Evolutionary conservation across 2,329 filamentous ascomycete genomes (phyloP), one percentile per base, ranked within the genome.

Genomic region (Penicillium thymicola): DNA sequence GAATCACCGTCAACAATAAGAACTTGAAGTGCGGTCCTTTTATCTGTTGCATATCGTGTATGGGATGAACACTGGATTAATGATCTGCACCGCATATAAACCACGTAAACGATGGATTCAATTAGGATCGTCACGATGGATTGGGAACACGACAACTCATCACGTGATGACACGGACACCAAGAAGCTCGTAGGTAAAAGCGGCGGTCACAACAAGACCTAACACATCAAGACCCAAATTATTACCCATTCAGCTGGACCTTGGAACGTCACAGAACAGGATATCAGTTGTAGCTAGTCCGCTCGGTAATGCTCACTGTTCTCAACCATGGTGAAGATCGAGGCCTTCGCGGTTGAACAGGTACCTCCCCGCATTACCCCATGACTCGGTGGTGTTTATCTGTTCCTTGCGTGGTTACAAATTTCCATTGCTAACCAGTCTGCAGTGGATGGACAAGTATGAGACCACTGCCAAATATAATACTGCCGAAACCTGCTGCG

Each of bases 291-390:
- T 50, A 30, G 10, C 14, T 10, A 28, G 2, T 13, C 37, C 4
- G 7, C 30, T 27, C 28, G 16, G 7, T 30, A 41, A 21, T 21
- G 5, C 45, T 9, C 4, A 34, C 11, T 16, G 11, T 18, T 5
- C 3, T 42, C 37, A 67, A 16, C 40, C 49, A 78, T 77, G 75
- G 75, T 77, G 28, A 71, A 75, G 50, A 65, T 78, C 47, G 67
- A 73, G 48, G 65, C 71, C 23, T 78, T 78, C 54, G 74, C 72
- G 14, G 89, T 94, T 9, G 90, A 95, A 75, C 79, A 86, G 72
- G 85, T 85, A 78, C 63, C 73, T 74, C 60, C 63, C 60, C 62
- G 56, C 59, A 86, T 61, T 52, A 44, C 51, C 44, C 46, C 46
- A 36, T 40, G 40, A 49, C 42, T 49, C 43, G 36, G 49, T 38